These are phyloP conservation scores for Tetrahymena borealis DNA, from an alignment of 73 alveolate species.

Conservation along the genomic window DNA sequence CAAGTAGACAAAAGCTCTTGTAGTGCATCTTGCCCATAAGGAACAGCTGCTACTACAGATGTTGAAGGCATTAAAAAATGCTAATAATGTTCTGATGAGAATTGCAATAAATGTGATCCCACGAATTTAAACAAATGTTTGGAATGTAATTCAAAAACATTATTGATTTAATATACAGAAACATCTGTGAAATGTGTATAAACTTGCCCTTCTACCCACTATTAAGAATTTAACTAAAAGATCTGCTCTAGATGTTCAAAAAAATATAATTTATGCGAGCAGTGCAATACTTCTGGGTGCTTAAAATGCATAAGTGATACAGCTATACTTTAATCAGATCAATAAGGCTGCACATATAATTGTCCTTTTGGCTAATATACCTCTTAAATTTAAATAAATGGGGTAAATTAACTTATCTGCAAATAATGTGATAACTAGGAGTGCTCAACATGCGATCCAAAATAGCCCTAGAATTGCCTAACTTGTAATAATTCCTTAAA, in stretches of 20 bases:
- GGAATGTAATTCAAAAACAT: not conserved
- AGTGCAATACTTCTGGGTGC: not conserved
- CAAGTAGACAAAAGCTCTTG: not conserved
- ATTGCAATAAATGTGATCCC: not conserved
- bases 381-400: not conserved
- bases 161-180: not conserved
- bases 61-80: not conserved
- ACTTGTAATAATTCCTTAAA: not conserved
- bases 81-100: not conserved
- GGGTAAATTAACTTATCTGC: not conserved
- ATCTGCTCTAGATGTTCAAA: not conserved
- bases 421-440: not conserved
- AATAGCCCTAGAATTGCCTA: not conserved
- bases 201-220: not conserved
- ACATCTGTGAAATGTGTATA: not conserved
- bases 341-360: not conserved
- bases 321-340: not conserved
- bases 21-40: not conserved
- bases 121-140: not conserved
- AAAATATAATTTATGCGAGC: not conserved
- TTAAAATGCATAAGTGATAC: not conserved
- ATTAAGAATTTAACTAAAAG: not conserved
- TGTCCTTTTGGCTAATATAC: not conserved
- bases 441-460: not conserved
- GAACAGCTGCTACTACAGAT: not conserved